Base-by-base conservation (phyloP, 2,329 filamentous ascomycete species). In the Leptodontidium sp. region DNA sequence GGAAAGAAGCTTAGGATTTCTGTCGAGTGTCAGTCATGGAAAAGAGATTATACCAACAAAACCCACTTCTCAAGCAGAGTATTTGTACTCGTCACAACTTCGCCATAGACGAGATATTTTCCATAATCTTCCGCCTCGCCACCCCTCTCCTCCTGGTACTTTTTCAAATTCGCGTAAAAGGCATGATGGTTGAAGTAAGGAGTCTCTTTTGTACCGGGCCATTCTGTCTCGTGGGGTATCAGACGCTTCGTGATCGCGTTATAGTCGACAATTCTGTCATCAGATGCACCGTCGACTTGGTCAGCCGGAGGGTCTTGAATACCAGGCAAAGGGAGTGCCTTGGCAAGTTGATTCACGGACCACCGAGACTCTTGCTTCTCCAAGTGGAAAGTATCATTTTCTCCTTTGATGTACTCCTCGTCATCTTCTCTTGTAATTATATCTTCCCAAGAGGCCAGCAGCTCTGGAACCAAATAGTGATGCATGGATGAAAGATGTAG, bases 21-120 rank as follows among this genome's bases (percentile, higher is more conserved):
- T 93, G 66, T 14, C 11, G 5, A 14, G 12, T 49, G 24, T 75
- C 55, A 74, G 71, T 45, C 52, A 32, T 53, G 49, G n/a, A 24
- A 2, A 49, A 7, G 21, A 7, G 8, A 70, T 17, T 43, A 50
- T 21, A 64, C 32, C 58, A 61, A 69, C n/a, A 15, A 8, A 24
- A 74, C 81, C 72, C 79, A 92, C 91, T 96, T 97, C 76, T 98
- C 96, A 7, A 98, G 85, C 5, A 98, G 84, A 0, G 94, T 97
- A 80, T 95, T 97, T 35, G 96, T 99, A 78, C 93, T 97, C 2
- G 95, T 98, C 17, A 98, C 86, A 7, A 97, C 93, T 79, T 98
- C 93, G 64, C 92, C 94, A 77, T 98, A 98, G 72, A 98, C 83
- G 3, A 99, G 80, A 62, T 87, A 83, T 62, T 90, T 87, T 4